Conservation (phyloP, 106 monocot species). For the Iris macrosiphon region DNA sequence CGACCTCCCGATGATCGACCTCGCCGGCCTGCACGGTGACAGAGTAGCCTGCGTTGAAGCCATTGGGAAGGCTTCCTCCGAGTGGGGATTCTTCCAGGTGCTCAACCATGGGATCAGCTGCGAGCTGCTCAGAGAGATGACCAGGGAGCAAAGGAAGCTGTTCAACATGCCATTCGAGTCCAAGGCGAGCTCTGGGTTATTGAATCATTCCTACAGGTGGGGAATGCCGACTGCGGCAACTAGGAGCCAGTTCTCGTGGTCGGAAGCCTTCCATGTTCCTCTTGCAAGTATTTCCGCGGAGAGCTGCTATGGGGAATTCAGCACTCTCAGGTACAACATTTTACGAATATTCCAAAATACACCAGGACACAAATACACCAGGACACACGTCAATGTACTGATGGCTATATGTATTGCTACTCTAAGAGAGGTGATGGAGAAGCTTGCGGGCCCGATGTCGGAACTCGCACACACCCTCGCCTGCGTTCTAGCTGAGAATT, state of each 20-base stretch:
- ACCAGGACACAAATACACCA: background rate
- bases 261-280: conserved; percentile 86
- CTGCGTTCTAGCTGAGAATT: conserved; percentile 43
- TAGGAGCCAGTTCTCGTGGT: conserved; percentile 77
- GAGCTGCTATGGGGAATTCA: conserved; percentile 32
- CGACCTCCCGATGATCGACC: conserved; percentile 9
- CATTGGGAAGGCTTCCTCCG: conserved; percentile 19
- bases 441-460: conserved; percentile 38
- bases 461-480: conserved; percentile 36
- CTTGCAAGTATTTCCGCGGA: conserved; percentile 39
- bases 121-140: conserved; percentile 53
- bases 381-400: background rate
- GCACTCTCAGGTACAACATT: conserved; percentile 40
- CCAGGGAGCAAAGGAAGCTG: conserved; percentile 46
- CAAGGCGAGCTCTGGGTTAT: conserved; percentile 34
- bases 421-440: conserved; percentile 52
- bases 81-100: conserved; percentile 73
- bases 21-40: background rate
- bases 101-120: conserved; percentile 65
- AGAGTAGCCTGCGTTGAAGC: conserved; percentile 1
- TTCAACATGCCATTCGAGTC: conserved; percentile 58
- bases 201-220: conserved; percentile 74
- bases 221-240: conserved; percentile 60
- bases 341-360: background rate
- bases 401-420: background rate